Percentiles rank a stretch among this genome's conserved stretches.
Evolutionary conservation across 2,329 filamentous ascomycete species (phyloP).

Genomic region (Epichloe bromicola): DNA sequence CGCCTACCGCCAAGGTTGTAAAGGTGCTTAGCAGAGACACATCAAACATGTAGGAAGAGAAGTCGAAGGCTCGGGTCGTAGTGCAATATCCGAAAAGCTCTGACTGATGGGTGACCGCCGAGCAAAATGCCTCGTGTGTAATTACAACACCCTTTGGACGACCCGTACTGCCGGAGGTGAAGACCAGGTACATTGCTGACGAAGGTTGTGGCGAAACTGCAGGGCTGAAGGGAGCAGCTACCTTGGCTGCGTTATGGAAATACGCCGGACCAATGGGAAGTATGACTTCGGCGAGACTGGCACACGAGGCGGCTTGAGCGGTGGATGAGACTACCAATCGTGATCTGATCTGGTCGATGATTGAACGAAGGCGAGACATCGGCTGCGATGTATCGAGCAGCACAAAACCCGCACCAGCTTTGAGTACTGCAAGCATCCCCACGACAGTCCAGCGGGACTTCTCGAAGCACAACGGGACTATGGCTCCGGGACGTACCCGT

Average conservation of each 20-base stretch:
- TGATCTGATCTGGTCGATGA: conserved; percentile 23
- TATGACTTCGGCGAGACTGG: background rate
- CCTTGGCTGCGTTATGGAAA: no score
- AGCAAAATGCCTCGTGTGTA: background rate
- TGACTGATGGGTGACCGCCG: conserved; percentile 15
- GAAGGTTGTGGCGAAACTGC: background rate
- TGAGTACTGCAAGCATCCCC: conserved; percentile 33
- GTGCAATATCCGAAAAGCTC: conserved; percentile 12
- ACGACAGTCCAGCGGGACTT: conserved; percentile 34
- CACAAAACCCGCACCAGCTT: conserved; percentile 33
- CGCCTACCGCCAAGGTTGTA: conserved; percentile 2
- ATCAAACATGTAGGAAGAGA: conserved; percentile 7
- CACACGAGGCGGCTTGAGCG: background rate
- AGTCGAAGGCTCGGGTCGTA: conserved; percentile 18
- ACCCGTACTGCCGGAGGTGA: background rate
- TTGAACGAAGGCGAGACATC: conserved; percentile 29
- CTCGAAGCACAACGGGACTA: conserved; percentile 37
- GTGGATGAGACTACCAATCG: background rate
- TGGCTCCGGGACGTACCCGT: conserved; percentile 19
- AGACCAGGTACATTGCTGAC: background rate
- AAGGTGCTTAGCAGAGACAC: conserved; percentile 2
- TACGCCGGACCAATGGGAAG: background rate
- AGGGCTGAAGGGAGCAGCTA: background rate
- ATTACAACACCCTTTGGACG: background rate
- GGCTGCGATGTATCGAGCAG: conserved; percentile 35